These are phyloP conservation scores for Osmozyma mogii DNA, from an alignment of 805 yeast species.

Conservation along the genomic window DNA sequence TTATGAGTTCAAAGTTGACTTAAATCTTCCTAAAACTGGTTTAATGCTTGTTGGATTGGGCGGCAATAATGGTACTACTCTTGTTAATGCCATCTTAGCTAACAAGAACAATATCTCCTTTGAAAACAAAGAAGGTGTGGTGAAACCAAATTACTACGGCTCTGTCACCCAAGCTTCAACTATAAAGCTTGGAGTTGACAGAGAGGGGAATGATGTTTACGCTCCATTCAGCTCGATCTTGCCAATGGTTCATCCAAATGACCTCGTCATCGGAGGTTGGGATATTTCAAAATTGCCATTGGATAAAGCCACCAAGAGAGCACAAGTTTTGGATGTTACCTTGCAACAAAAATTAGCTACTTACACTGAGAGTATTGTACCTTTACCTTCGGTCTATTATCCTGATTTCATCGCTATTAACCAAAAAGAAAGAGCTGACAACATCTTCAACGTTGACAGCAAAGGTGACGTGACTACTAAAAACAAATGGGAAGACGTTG, in stretches of 20 bases:
- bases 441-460: conserved; percentile 55
- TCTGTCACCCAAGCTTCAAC: conserved; percentile 93
- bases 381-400: conserved; percentile 82
- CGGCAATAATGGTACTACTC: conserved; percentile 93
- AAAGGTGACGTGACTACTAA: conserved; percentile 43
- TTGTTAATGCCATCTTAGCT: conserved; percentile 78
- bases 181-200: conserved; percentile 79
- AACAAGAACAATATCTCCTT: conserved; percentile 73
- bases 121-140: conserved; percentile 73
- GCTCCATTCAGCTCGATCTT: conserved; percentile 87
- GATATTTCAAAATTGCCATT: conserved; percentile 72
- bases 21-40: conserved; percentile 78
- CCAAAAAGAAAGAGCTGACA: conserved; percentile 88
- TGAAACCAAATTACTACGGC: conserved; percentile 79
- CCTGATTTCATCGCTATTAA: conserved; percentile 96
- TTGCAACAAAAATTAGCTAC: conserved; percentile 70
- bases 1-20: conserved; percentile 80
- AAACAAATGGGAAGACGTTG: conserved; percentile 86
- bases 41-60: conserved; percentile 89
- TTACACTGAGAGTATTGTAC: conserved; percentile 52
- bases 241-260: conserved; percentile 87
- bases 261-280: conserved; percentile 90
- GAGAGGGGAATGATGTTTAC: conserved; percentile 73
- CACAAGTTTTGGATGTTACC: conserved; percentile 79
- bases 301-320: conserved; percentile 73